These are phyloP conservation scores for Castanea crenata DNA, from an alignment of 306 rosid species.

Conservation along the genomic window DNA sequence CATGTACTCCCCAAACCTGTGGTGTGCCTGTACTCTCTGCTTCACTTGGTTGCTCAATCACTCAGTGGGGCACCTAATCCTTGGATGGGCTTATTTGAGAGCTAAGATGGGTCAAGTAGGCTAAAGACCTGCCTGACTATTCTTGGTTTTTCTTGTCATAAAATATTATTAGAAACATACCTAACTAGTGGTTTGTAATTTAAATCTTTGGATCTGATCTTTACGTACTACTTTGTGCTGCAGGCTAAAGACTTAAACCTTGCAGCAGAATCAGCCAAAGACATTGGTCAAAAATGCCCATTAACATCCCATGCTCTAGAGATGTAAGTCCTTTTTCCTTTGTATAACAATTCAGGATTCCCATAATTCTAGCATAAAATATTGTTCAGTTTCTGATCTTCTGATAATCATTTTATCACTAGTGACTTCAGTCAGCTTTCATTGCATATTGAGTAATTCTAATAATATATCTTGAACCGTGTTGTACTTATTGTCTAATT, in stretches of 20 bases:
- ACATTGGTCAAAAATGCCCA: slow-evolving; percentile 57
- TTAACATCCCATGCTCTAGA: slow-evolving; percentile 66
- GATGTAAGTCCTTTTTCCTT: slow-evolving; percentile 49
- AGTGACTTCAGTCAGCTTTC: no score
- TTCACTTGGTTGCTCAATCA: neutral
- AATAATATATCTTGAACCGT: no score
- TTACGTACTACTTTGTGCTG: neutral
- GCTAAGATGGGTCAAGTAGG: neutral
- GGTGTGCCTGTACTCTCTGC: no score
- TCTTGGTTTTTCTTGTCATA: neutral
- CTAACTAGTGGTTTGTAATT: neutral
- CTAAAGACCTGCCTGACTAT: neutral
- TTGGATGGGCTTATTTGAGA: neutral
- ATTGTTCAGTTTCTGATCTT: neutral
- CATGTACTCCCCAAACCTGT: no score
- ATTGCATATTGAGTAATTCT: no score
- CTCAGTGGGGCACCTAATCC: neutral
- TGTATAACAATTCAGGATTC: neutral
- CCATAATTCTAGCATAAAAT: neutral
- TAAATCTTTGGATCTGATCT: neutral
- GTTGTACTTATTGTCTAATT: no score
- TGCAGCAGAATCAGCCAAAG: slow-evolving; percentile 73
- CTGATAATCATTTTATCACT: neutral
- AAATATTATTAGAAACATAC: neutral
- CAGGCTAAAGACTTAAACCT: slow-evolving; percentile 86